Evolutionary conservation across 192 early-diverging fungal genomes (phyloP).

Genomic region (Umbelopsis isabellina): DNA sequence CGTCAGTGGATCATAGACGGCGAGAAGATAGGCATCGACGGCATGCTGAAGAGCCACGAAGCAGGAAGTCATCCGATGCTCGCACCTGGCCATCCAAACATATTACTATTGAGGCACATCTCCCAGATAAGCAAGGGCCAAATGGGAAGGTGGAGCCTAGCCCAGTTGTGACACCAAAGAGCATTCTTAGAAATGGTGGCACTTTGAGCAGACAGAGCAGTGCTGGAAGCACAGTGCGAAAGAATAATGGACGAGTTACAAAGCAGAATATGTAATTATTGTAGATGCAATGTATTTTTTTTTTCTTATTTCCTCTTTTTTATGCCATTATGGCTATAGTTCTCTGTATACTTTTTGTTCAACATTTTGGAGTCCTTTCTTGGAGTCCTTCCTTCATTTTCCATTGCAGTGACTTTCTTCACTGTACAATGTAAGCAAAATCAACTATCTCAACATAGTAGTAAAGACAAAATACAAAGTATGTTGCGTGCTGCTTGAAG

Average conservation of each 20-base stretch:
- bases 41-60: background rate
- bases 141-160: conserved; percentile 1
- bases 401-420: too few species aligned
- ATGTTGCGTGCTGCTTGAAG: too few species aligned
- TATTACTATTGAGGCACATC: background rate
- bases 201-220: conserved; percentile 11
- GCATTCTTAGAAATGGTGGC: conserved; percentile 3
- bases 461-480: too few species aligned
- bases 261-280: conserved; percentile 13
- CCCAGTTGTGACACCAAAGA: conserved; percentile 3
- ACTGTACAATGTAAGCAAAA: too few species aligned
- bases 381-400: too few species aligned
- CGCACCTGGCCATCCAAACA: background rate
- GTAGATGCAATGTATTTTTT: background rate
- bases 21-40: background rate
- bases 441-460: too few species aligned
- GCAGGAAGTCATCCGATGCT: background rate
- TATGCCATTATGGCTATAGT: too few species aligned
- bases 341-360: too few species aligned
- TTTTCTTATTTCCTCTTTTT: background rate
- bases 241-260: background rate
- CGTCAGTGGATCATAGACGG: background rate
- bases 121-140: background rate
- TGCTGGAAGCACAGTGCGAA: conserved; percentile 5
- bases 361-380: too few species aligned